Conservation (phyloP, 495 filamentous ascomycete genomes). For the Hypoxylon subgilvum region DNA sequence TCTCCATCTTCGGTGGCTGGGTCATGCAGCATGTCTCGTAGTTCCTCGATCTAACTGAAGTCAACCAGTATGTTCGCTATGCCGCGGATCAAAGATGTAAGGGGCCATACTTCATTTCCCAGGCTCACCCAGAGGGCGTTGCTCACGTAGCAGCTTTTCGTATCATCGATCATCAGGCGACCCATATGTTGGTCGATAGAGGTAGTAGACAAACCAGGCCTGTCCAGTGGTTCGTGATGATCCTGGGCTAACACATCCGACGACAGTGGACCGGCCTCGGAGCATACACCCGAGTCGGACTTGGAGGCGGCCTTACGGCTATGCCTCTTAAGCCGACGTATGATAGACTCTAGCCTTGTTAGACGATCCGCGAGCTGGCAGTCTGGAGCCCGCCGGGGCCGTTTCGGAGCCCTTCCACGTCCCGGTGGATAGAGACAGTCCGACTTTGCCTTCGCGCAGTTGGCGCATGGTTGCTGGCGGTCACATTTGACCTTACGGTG, state of each 20-base stretch:
- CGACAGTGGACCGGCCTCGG: too few relatives aligned
- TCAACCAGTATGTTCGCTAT: constrained; percentile 24
- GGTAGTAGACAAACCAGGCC: constrained; percentile 38
- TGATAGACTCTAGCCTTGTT: too few relatives aligned
- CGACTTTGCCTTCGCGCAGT: constrained; percentile 43
- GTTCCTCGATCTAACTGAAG: constrained; percentile 46
- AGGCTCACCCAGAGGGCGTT: constrained; percentile 62
- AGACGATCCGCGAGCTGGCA: constrained; percentile 45
- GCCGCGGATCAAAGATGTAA: constrained; percentile 3
- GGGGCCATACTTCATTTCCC: constrained; percentile 55
- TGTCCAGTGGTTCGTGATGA: constrained; percentile 31
- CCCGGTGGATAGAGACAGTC: constrained; percentile 48
- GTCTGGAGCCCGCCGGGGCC: too few relatives aligned
- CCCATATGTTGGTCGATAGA: constrained; percentile 6
- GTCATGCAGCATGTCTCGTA: constrained; percentile 41
- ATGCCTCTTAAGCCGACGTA: too few relatives aligned
- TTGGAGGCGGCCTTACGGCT: too few relatives aligned
- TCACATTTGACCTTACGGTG: constrained; percentile 68
- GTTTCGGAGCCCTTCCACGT: constrained; percentile 20
- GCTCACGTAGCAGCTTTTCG: constrained; percentile 56
- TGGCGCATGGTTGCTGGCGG: constrained; percentile 63
- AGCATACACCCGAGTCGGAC: too few relatives aligned
- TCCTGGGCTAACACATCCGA: too few relatives aligned
- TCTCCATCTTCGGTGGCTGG: too few relatives aligned
- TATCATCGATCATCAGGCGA: constrained; percentile 51